Percentiles rank a stretch among this genome's conserved stretches.
These are phyloP conservation scores for Boletellus emodensis DNA, from an alignment of 768 basidiomycete genomes.

Conservation along the genomic window DNA sequence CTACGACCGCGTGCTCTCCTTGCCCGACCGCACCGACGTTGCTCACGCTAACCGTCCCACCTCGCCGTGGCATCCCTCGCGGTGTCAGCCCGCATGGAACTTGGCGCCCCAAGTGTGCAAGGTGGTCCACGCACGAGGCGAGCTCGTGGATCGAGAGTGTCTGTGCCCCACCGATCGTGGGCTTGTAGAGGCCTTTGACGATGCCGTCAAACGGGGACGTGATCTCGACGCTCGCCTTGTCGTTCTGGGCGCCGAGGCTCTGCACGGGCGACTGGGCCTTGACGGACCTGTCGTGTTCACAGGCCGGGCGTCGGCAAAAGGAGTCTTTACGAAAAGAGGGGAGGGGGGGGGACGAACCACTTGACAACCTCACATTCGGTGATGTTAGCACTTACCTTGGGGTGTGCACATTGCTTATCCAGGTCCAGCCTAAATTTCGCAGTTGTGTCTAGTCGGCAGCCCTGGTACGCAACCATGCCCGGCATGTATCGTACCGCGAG, in stretches of 20 bases:
- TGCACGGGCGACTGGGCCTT: constrained; percentile 47
- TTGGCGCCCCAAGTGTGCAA: constrained; percentile 64
- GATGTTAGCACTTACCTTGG: constrained; percentile 39
- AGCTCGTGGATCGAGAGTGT: constrained; percentile 55
- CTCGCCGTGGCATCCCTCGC: constrained; percentile 67
- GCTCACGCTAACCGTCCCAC: constrained; percentile 76
- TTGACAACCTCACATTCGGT: constrained; percentile 87
- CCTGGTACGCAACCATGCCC: no score
- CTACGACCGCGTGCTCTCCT: constrained; percentile 75
- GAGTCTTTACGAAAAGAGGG: not conserved
- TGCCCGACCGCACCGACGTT: constrained; percentile 81
- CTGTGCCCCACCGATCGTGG: constrained; percentile 58
- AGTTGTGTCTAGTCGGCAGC: no score
- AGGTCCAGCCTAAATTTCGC: no score
- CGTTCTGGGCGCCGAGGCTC: constrained; percentile 74
- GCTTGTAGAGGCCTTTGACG: constrained; percentile 75
- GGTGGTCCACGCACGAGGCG: constrained; percentile 55
- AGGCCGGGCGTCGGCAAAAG: no score
- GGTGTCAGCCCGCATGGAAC: constrained; percentile 60
- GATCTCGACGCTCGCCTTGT: constrained; percentile 90
- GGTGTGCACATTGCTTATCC: no score
- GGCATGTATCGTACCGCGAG: no score
- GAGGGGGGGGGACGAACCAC: constrained; percentile 73
- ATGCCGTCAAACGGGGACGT: constrained; percentile 82
- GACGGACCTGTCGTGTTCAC: constrained; percentile 49